phyloP scores from a whole-genome alignment of 768 basidiomycete species.

The Sistotremastrum niveocremeum region DNA sequence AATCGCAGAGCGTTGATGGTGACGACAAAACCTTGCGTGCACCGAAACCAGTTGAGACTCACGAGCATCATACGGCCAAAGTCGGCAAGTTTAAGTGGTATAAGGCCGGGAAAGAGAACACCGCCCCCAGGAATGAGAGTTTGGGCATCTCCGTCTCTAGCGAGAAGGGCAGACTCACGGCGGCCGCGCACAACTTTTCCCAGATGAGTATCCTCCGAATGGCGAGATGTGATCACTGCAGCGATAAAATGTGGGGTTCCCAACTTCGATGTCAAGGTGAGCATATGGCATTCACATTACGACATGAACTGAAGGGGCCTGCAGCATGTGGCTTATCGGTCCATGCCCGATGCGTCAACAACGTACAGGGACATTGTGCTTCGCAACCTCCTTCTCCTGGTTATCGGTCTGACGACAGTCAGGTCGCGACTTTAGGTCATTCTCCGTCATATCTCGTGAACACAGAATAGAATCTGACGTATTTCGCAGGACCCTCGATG shows the following conservation, averaged over 20 bases:
- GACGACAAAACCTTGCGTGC: background rate
- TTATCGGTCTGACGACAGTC: no score
- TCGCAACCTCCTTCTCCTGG: conserved; percentile 27
- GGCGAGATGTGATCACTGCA: conserved; percentile 88
- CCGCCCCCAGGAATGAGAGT: background rate
- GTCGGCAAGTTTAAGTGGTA: conserved; percentile 1
- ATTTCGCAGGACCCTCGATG: conserved; percentile 60
- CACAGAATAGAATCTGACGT: conserved; percentile 7
- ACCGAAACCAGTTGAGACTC: conserved; percentile 1
- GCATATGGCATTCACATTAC: conserved; percentile 17
- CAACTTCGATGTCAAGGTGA: conserved; percentile 79
- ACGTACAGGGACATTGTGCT: conserved; percentile 53
- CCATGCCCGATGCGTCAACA: conserved; percentile 73
- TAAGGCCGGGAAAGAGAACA: conserved; percentile 2
- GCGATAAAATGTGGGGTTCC: conserved; percentile 98
- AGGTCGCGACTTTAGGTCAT: background rate
- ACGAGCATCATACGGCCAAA: background rate
- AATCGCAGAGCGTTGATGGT: no score
- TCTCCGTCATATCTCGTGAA: background rate
- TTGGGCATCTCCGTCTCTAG: background rate
- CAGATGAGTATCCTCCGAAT: conserved; percentile 80
- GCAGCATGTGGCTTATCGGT: conserved; percentile 75
- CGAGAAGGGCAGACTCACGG: no score
- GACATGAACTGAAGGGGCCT: background rate
- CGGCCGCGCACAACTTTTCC: conserved; percentile 38